phyloP scores from a whole-genome alignment of 2,329 filamentous ascomycete species.

The Botrytis medusae region DNA sequence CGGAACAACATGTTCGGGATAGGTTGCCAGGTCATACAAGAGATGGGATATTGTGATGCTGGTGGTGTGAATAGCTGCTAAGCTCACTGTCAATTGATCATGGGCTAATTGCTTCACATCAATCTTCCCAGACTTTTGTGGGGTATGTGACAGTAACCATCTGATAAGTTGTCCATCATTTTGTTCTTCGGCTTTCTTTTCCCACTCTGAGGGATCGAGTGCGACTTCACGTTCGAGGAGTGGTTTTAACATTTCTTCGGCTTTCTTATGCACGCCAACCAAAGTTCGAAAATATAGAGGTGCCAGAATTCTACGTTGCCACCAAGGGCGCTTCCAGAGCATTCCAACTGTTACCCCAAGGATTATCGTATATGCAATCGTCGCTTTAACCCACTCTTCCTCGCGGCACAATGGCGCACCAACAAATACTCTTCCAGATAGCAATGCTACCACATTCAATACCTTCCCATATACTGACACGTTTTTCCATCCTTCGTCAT shows the following conservation, averaged over 20 bases:
- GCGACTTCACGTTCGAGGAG: not conserved
- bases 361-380: conserved; percentile 27
- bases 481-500: conserved; percentile 36
- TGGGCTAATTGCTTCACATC: conserved; percentile 11
- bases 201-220: not conserved
- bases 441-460: conserved; percentile 42
- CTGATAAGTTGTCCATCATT: conserved; percentile 2
- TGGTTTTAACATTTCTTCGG: not conserved
- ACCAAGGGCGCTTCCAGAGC: conserved; percentile 14
- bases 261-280: not conserved
- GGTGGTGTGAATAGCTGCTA: conserved; percentile 45
- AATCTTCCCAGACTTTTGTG: not conserved
- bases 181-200: conserved; percentile 2
- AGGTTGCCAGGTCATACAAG: conserved; percentile 17
- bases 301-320: conserved; percentile 9
- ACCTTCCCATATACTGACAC: conserved; percentile 39
- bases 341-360: not conserved
- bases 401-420: conserved; percentile 32
- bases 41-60: conserved; percentile 47
- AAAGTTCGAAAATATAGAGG: conserved; percentile 13
- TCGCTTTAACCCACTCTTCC: conserved; percentile 33
- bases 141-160: conserved; percentile 8
- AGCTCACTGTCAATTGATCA: conserved; percentile 15
- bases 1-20: conserved; percentile 14
- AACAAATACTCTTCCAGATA: conserved; percentile 41